phyloP scores from a whole-genome alignment of 257 asterid genomes.

The Ophiorrhiza pumila region DNA sequence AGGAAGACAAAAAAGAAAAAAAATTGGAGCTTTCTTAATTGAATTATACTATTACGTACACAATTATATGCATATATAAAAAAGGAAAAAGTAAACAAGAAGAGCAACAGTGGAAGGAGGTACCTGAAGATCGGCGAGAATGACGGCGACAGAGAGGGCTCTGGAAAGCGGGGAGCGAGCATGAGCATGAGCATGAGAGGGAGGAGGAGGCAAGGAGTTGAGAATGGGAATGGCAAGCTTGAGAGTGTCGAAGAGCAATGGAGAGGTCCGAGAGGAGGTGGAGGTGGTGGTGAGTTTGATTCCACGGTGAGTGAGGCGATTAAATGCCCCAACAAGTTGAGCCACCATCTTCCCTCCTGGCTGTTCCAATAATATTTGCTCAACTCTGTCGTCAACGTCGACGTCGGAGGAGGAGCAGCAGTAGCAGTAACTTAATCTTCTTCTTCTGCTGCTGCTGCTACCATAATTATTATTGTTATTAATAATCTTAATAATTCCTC shows the following conservation, averaged over 20 bases:
- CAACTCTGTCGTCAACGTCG: background rate
- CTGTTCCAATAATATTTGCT: slow-evolving; percentile 46
- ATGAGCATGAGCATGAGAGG: slow-evolving; percentile 29
- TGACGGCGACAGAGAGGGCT: slow-evolving; percentile 72
- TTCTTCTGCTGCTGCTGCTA: background rate
- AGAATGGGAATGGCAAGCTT: slow-evolving; percentile 81
- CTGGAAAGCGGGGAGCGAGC: slow-evolving; percentile 76
- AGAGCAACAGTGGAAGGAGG: background rate
- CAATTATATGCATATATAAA: background rate
- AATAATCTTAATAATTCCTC: too few relatives aligned
- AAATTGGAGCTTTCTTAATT: too few relatives aligned
- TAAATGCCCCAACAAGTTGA: slow-evolving; percentile 87
- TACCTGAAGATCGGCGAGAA: slow-evolving; percentile 92
- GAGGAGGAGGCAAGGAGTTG: slow-evolving; percentile 57
- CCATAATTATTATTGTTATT: too few relatives aligned
- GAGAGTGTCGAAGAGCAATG: slow-evolving; percentile 69
- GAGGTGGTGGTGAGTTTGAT: slow-evolving; percentile 48
- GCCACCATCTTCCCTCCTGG: slow-evolving; percentile 96
- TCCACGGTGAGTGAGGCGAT: slow-evolving; percentile 74
- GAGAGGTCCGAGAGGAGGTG: slow-evolving; percentile 59
- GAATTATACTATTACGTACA: too few relatives aligned
- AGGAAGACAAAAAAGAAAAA: too few relatives aligned
- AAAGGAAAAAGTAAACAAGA: background rate
- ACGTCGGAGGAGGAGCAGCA: background rate
- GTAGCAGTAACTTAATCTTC: background rate